phyloP scores from a whole-genome alignment of 2,329 filamentous ascomycete species.

The Diaporthe australafricana region DNA sequence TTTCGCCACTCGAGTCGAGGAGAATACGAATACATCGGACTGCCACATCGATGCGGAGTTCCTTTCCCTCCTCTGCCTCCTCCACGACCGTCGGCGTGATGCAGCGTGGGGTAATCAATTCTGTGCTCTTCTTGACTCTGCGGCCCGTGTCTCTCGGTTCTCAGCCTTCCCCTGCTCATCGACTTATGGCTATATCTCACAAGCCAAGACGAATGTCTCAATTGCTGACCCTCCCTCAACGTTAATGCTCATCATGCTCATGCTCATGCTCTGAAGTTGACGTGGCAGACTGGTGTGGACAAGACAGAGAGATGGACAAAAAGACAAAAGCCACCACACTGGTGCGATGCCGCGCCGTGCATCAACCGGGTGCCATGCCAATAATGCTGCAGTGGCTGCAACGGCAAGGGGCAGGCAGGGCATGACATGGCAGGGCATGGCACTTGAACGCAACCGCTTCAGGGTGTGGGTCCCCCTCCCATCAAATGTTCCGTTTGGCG shows the following conservation, averaged over 20 bases:
- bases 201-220: neutral
- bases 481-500: constrained; percentile 31
- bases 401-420: constrained; percentile 11
- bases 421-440: neutral
- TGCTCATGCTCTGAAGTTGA: neutral
- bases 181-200: neutral
- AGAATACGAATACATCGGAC: neutral
- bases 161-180: neutral
- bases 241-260: neutral
- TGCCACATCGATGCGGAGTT: neutral
- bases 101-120: constrained; percentile 1
- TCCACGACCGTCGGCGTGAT: constrained; percentile 3
- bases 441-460: constrained; percentile 18
- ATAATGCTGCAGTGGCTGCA: constrained; percentile 18
- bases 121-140: neutral
- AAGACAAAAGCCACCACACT: neutral
- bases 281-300: constrained; percentile 2
- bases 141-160: neutral
- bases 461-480: constrained; percentile 18
- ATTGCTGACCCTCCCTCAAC: neutral
- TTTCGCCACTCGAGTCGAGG: no score
- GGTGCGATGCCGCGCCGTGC: no score
- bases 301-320: neutral
- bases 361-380: neutral
- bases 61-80: neutral